Base-by-base conservation (phyloP, 2,329 filamentous ascomycete genomes). In the Diaporthe ilicicola region DNA sequence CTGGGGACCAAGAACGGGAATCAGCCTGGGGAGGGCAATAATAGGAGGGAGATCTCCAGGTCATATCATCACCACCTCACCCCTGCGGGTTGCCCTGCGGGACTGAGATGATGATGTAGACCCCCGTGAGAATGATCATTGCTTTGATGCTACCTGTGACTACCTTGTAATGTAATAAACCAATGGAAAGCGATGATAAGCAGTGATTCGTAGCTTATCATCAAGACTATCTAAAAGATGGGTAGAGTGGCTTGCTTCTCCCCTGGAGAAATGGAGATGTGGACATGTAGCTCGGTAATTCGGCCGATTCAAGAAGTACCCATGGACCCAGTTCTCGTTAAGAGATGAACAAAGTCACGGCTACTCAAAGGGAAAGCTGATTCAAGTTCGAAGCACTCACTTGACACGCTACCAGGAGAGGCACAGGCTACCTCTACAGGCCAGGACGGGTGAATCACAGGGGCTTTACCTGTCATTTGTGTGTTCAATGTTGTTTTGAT, bases 131-230 rank as follows among this genome's bases (percentile, higher is more conserved):
- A 27, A 19, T 12, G 29, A 37, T 17, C 29, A 10, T 50, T 22
- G 19, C 59, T 27, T 37, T 62, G 59, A 48, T 19, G 9, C 42
- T 62, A 48, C 59, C 5, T 19, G 29, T 64, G 44, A 37, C 44
- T 37, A 50, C 59, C n/a, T 50, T 27, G 59, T 50, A 64, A 64
- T 50, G n/a, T 27, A 19, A 44, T 19, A 37, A 24, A 48, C 42
- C 44, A 64, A 50, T 64, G 44, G 59, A 64, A 17, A 27, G 19
- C 24, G 44, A 64, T 37, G 59, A 64, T 64, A 64, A 50, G 59
- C 44, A 22, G 24, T n/a, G 29, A 37, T 13, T 50, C 27, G 10
- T 4, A 24, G 59, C 59, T 64, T 64, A 50, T 64, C 59, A 37
- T 24, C 42, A n/a, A 24, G 27, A 4, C 24, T 48, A 42, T 15